Percentiles rank a stretch among this genome's conserved stretches.
phyloP scores from a whole-genome alignment of 2,329 filamentous ascomycete genomes.

The Xylaria sp. region DNA sequence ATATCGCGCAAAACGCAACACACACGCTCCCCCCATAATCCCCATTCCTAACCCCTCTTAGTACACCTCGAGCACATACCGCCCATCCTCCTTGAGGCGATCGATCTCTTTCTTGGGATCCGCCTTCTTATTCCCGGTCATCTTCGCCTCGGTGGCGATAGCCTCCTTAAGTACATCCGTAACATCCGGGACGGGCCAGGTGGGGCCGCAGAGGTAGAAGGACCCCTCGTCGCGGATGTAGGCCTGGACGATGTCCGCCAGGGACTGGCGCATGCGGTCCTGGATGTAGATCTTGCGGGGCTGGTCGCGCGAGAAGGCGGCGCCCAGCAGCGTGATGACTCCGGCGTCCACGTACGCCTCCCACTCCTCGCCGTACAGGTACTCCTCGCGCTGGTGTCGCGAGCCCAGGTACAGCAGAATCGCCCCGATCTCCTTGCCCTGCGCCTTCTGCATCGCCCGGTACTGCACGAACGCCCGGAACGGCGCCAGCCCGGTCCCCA shows the following conservation, averaged over 20 bases:
- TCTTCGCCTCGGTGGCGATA: constrained; percentile 74
- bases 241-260: constrained; percentile 79
- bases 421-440: constrained; percentile 90
- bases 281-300: constrained; percentile 99
- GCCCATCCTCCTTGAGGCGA: constrained; percentile 88
- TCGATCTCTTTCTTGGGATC: constrained; percentile 92
- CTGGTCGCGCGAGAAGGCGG: constrained; percentile 96
- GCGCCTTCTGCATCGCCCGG: constrained; percentile 96
- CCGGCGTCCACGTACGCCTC: constrained; percentile 96
- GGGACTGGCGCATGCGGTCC: constrained; percentile 90
- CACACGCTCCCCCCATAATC: not conserved
- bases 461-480: constrained; percentile 99
- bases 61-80: constrained; percentile 97
- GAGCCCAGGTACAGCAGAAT: constrained; percentile 97
- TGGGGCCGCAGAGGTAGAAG: constrained; percentile 97
- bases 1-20: not conserved
- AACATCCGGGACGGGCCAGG: constrained; percentile 97
- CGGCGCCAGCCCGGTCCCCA: constrained; percentile 97
- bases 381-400: constrained; percentile 96
- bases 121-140: constrained; percentile 76
- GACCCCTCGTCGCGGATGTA: constrained; percentile 87
- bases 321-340: constrained; percentile 89
- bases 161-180: constrained; percentile 93
- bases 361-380: constrained; percentile 99
- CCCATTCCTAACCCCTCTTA: constrained; percentile 46